A percentile compares a stretch with the other conserved stretches of the same genome.
Evolutionary conservation across 345 rosid genomes (phyloP).

Genomic region (Combretum micranthum): DNA sequence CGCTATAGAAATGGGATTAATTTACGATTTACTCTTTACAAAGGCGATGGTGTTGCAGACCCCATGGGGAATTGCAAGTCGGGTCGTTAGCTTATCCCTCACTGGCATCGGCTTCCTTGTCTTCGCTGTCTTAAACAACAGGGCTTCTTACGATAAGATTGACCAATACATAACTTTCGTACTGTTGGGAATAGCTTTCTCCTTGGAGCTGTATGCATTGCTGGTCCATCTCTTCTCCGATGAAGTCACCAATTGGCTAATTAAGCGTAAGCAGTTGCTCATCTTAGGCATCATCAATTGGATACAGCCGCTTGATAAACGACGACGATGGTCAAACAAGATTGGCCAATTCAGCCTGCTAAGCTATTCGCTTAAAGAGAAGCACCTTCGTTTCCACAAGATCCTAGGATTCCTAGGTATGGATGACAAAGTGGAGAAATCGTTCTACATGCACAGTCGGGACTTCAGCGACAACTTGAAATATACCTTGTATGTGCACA

Average conservation of each 20-base stretch:
- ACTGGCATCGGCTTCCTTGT: constrained; percentile 1
- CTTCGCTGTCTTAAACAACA: background rate
- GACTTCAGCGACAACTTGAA: background rate
- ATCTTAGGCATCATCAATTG: background rate
- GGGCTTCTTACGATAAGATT: background rate
- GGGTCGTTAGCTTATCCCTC: constrained; percentile 9
- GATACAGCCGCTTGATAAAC: background rate
- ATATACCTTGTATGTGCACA: too few relatives aligned
- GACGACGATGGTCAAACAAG: background rate
- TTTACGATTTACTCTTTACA: too few relatives aligned
- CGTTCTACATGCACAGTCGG: background rate
- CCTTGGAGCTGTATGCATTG: too few relatives aligned
- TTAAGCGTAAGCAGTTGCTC: background rate
- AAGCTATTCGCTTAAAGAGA: background rate
- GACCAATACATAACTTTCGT: background rate
- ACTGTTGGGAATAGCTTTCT: too few relatives aligned
- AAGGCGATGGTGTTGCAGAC: too few relatives aligned
- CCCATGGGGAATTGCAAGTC: constrained; percentile 11
- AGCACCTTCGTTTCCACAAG: background rate
- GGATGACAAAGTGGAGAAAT: background rate
- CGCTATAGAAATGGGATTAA: too few relatives aligned
- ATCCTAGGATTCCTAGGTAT: too few relatives aligned
- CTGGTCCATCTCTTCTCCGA: too few relatives aligned
- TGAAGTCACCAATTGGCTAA: too few relatives aligned
- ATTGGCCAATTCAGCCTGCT: background rate